These are phyloP conservation scores for Naganishia randhawae DNA, from an alignment of 768 basidiomycete genomes.

Conservation along the genomic window DNA sequence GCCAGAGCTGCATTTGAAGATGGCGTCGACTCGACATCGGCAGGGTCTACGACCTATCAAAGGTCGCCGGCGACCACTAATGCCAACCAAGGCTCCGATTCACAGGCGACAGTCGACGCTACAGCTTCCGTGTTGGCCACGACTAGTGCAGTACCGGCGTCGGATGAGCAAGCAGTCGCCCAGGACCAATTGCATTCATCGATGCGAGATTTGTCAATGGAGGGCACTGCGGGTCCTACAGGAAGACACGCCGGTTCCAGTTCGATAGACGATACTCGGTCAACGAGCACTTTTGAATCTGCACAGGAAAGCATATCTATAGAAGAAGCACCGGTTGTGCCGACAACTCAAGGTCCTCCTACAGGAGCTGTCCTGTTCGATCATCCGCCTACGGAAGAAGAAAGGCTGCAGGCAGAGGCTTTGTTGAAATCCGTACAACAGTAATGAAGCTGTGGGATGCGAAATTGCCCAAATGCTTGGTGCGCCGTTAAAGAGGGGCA, in stretches of 20 bases:
- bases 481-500: too few species aligned
- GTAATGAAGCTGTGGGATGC: not conserved
- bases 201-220: constrained; percentile 2
- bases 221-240: not conserved
- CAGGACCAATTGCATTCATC: not conserved
- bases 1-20: constrained; percentile 39
- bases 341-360: constrained; percentile 44
- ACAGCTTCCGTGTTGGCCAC: not conserved
- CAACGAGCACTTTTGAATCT: not conserved
- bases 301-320: constrained; percentile 6
- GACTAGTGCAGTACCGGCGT: not conserved
- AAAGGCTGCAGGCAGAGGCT: constrained; percentile 34
- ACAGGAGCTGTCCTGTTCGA: constrained; percentile 44
- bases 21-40: not conserved
- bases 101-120: not conserved
- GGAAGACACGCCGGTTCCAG: too few species aligned
- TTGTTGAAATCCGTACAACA: not conserved
- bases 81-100: not conserved
- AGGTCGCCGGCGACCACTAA: not conserved
- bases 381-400: constrained; percentile 42
- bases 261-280: not conserved
- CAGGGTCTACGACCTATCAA: not conserved
- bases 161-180: not conserved
- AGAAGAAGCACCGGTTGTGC: constrained; percentile 28
- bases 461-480: too few species aligned